phyloP scores from a whole-genome alignment of 352 stramenopile species.

The Globisporangium irregulare region DNA sequence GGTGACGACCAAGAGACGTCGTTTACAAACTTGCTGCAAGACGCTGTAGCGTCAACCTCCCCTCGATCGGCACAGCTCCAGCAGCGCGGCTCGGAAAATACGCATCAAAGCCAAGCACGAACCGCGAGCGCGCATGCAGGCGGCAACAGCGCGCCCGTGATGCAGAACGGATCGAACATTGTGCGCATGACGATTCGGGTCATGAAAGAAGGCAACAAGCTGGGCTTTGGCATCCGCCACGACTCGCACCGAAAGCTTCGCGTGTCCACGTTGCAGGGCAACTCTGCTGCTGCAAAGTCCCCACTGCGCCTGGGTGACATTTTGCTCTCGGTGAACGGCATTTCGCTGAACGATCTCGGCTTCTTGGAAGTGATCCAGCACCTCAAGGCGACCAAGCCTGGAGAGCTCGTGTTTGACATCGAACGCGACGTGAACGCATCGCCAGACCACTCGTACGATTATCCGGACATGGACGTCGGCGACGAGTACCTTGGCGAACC shows the following conservation, averaged over 20 bases:
- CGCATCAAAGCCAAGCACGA: background rate
- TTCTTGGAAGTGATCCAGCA: slow-evolving; percentile 58
- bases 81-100: background rate
- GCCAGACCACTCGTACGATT: slow-evolving; percentile 13
- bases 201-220: slow-evolving; percentile 45
- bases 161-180: background rate
- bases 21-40: slow-evolving; percentile 15
- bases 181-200: slow-evolving; percentile 39
- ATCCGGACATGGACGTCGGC: slow-evolving; percentile 6
- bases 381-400: slow-evolving; percentile 49
- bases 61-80: background rate
- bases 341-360: slow-evolving; percentile 40
- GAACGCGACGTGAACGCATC: slow-evolving; percentile 25
- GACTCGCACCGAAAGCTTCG: slow-evolving; percentile 48
- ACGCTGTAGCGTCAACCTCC: slow-evolving; percentile 10
- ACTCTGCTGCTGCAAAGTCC: slow-evolving; percentile 34
- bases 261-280: slow-evolving; percentile 56
- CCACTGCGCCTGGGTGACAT: slow-evolving; percentile 56
- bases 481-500: slow-evolving; percentile 15
- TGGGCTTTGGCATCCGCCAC: slow-evolving; percentile 72
- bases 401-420: slow-evolving; percentile 57
- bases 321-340: slow-evolving; percentile 65
- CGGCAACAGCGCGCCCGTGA: background rate
- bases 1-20: slow-evolving; percentile 11
- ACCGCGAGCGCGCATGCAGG: slow-evolving; percentile 1